Conservation (phyloP, 768 basidiomycete genomes). For the Coprinopsis sp. region DNA sequence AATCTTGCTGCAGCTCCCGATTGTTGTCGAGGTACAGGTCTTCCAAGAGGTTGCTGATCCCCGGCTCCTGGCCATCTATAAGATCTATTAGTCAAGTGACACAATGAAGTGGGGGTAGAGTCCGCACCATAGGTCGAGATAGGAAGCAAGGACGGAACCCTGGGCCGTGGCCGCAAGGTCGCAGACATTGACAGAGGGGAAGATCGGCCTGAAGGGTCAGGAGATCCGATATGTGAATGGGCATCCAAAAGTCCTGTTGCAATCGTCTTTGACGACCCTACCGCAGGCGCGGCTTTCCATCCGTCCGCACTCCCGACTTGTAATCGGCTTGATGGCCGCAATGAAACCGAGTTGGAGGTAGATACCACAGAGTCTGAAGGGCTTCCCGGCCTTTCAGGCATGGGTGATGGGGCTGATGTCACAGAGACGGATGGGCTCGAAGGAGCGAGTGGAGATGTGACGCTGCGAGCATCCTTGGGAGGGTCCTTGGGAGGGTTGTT, state of each 20-base stretch:
- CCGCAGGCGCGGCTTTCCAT: constrained; percentile 84
- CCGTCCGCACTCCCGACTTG: constrained; percentile 71
- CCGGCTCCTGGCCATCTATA: constrained; percentile 85
- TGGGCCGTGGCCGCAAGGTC: constrained; percentile 46
- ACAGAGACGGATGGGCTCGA: constrained; percentile 21
- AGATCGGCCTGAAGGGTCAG: constrained; percentile 70
- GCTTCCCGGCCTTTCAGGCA: constrained; percentile 63
- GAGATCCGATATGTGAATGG: constrained; percentile 62
- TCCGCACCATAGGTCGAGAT: constrained; percentile 70
- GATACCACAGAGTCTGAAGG: constrained; percentile 83
- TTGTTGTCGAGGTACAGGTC: constrained; percentile 85
- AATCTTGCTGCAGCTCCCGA: constrained; percentile 82
- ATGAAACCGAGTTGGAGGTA: constrained; percentile 57
- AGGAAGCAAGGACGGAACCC: constrained; percentile 48
- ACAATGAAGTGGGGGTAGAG: background rate
- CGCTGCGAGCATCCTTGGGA: constrained; percentile 42
- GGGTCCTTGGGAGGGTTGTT: constrained; percentile 36
- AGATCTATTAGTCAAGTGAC: constrained; percentile 1
- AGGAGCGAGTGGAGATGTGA: constrained; percentile 32
- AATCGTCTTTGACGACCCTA: constrained; percentile 81
- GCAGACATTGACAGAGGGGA: constrained; percentile 68
- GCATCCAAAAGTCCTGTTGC: constrained; percentile 81
- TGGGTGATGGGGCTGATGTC: constrained; percentile 13
- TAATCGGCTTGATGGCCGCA: constrained; percentile 54
- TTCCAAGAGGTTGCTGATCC: constrained; percentile 85